phyloP scores from a whole-genome alignment of 179 eudicot genomes.

The Sideroxylon spinosum region DNA sequence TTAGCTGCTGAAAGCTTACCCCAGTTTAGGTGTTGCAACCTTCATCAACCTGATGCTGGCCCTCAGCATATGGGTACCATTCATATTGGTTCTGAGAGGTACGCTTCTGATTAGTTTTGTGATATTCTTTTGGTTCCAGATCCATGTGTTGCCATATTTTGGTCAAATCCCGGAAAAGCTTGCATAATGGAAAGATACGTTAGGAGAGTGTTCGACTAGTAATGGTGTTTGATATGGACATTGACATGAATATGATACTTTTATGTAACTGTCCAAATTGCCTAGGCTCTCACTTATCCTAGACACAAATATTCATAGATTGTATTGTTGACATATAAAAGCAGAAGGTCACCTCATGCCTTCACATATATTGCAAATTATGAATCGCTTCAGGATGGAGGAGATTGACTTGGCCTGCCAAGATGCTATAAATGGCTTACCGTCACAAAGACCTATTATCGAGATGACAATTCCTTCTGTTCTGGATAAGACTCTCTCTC shows the following conservation, averaged over 20 bases:
- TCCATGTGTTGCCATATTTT: not conserved
- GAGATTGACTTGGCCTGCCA: constrained; percentile 78
- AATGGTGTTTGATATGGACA: too few species aligned
- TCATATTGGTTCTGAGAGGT: constrained; percentile 97
- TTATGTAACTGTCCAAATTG: too few species aligned
- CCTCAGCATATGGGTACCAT: constrained; percentile 94
- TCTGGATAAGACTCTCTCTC: constrained; percentile 83
- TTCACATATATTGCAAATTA: constrained; percentile 1
- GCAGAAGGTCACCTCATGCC: not conserved
- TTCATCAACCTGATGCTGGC: constrained; percentile 46
- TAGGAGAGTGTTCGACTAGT: too few species aligned
- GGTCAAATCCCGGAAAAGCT: not conserved
- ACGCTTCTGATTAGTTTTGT: constrained; percentile 10
- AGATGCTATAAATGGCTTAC: constrained; percentile 67
- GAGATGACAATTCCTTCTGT: constrained; percentile 97
- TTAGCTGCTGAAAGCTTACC: constrained; percentile 83
- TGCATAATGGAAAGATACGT: not conserved
- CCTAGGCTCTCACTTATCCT: not conserved
- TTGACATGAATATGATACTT: too few species aligned
- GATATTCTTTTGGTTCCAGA: constrained; percentile 1
- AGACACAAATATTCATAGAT: not conserved
- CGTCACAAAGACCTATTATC: constrained; percentile 84
- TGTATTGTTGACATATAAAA: not conserved
- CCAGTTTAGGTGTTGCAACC: constrained; percentile 62
- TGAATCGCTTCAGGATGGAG: constrained; percentile 53